Conservation (phyloP, 2,329 filamentous ascomycete genomes). For the Epicoccum nigrum region DNA sequence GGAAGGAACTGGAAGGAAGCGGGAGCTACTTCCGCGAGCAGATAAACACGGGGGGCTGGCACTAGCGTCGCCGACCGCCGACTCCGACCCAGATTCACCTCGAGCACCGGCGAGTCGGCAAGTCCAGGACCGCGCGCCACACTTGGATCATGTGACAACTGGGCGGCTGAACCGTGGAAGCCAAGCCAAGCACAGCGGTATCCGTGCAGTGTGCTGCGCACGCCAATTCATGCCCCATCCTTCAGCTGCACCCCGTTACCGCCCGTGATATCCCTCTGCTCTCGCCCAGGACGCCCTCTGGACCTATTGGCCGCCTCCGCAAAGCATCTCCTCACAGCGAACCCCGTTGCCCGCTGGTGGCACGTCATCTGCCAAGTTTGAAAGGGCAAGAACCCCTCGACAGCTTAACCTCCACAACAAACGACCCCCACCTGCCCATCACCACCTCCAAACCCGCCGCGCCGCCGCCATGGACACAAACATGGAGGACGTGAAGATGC, state of each 20-base stretch:
- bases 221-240: constrained; percentile 28
- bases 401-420: constrained; percentile 38
- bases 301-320: constrained; percentile 1
- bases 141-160: no score
- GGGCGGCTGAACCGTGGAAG: background rate
- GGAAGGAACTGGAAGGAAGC: constrained; percentile 1
- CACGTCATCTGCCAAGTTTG: constrained; percentile 49
- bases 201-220: constrained; percentile 23
- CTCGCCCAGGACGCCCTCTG: constrained; percentile 18
- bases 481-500: constrained; percentile 96
- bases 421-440: constrained; percentile 29
- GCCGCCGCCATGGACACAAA: constrained; percentile 84
- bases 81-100: no score
- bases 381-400: constrained; percentile 46
- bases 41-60: background rate
- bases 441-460: constrained; percentile 28
- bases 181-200: constrained; percentile 15
- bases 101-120: no score
- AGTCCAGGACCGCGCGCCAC: no score
- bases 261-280: constrained; percentile 21
- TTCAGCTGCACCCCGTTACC: constrained; percentile 27
- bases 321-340: constrained; percentile 3
- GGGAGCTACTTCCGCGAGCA: background rate
- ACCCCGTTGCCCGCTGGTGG: constrained; percentile 22
- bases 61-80: no score